These are phyloP conservation scores for Panicum virgatum DNA, from an alignment of 202 grass and related monocot species.

Conservation along the genomic window DNA sequence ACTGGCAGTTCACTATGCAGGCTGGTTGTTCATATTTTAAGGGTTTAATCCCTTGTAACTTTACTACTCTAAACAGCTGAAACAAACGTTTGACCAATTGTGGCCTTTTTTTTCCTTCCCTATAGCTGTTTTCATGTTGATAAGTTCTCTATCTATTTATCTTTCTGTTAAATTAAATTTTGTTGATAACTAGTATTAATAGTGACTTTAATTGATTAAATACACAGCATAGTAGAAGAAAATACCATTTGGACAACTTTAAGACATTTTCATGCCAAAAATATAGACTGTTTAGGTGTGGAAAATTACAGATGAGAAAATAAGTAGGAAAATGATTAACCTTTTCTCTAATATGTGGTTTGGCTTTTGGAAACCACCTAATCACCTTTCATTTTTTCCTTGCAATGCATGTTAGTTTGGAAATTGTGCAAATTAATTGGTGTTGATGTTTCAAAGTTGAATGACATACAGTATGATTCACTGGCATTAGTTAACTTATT, in stretches of 20 bases:
- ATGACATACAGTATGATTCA: neutral
- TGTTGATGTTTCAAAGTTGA: slow-evolving; percentile 16
- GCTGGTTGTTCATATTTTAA: neutral
- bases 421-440: neutral
- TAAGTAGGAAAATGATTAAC: slow-evolving; percentile 11
- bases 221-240: neutral
- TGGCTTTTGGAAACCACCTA: slow-evolving; percentile 6
- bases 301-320: slow-evolving; percentile 1
- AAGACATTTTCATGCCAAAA: neutral
- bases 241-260: neutral
- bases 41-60: neutral
- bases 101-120: neutral
- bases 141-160: neutral
- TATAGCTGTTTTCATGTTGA: slow-evolving; percentile 13
- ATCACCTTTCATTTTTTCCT: neutral
- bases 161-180: neutral
- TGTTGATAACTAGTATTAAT: neutral
- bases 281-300: neutral
- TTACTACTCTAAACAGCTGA: neutral
- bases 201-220: neutral
- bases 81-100: neutral
- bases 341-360: slow-evolving; percentile 19
- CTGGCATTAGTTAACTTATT: neutral
- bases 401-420: neutral
- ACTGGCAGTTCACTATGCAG: neutral